Percentiles rank a stretch among this genome's conserved stretches.
These are phyloP conservation scores for Malania oleifera DNA, from an alignment of 164 flowering plant genomes.

Conservation along the genomic window DNA sequence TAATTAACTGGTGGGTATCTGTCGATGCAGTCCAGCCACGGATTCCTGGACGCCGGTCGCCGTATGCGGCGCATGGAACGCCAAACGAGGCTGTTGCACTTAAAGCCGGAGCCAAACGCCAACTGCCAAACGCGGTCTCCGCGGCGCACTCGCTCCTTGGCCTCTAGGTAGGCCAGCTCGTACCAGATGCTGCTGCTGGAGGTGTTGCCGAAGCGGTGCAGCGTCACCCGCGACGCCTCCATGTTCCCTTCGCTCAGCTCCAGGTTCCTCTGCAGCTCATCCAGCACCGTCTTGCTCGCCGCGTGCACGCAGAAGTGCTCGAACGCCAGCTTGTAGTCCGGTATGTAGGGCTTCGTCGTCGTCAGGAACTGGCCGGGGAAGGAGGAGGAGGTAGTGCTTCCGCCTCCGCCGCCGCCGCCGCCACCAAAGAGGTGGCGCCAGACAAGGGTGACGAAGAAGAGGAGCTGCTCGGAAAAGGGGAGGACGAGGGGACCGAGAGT, in stretches of 20 bases:
- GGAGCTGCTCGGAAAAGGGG: slow-evolving; percentile 83
- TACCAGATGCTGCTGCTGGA: slow-evolving; percentile 98
- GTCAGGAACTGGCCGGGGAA: too few relatives aligned
- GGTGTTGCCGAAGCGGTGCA: slow-evolving; percentile 91
- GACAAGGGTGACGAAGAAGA: slow-evolving; percentile 58
- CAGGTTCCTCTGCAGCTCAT: slow-evolving; percentile 80
- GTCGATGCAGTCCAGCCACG: slow-evolving; percentile 71
- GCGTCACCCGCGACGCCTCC: slow-evolving; percentile 79
- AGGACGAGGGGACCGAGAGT: slow-evolving; percentile 87
- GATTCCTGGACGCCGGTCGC: slow-evolving; percentile 56
- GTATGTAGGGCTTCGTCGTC: slow-evolving; percentile 70
- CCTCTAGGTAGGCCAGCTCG: slow-evolving; percentile 86
- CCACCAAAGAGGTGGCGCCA: slow-evolving; percentile 41
- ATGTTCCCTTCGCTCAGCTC: slow-evolving; percentile 67
- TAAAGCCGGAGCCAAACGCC: slow-evolving; percentile 90
- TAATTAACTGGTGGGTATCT: too few relatives aligned
- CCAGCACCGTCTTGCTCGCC: slow-evolving; percentile 71
- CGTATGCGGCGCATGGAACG: slow-evolving; percentile 41
- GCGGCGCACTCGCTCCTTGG: slow-evolving; percentile 60
- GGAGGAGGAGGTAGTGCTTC: slow-evolving; percentile 7
- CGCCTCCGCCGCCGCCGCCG: slow-evolving; percentile 1
- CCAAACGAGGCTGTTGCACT: slow-evolving; percentile 94
- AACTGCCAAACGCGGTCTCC: slow-evolving; percentile 94
- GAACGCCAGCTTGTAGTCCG: slow-evolving; percentile 92
- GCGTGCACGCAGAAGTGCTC: slow-evolving; percentile 94